These are phyloP conservation scores for Aspergillus sp. DNA, from an alignment of 2,329 filamentous ascomycete genomes.

Conservation along the genomic window DNA sequence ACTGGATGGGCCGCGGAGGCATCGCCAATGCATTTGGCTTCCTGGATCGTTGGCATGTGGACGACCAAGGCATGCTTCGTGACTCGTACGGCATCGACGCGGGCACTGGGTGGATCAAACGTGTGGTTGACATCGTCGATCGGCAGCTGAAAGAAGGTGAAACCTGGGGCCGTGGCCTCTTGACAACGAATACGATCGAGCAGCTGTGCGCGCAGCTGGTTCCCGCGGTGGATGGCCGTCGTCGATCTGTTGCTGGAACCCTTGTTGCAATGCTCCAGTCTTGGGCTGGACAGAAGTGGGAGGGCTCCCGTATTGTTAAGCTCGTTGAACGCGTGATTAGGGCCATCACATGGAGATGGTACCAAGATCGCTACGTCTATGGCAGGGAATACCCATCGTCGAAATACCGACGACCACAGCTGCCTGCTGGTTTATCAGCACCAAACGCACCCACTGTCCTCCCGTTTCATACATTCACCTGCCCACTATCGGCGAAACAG, in stretches of 20 bases:
- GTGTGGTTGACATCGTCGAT: conserved; percentile 85
- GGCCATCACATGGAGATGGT: conserved; percentile 79
- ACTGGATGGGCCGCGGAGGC: conserved; percentile 88
- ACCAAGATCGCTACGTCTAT: conserved; percentile 73
- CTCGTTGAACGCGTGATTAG: conserved; percentile 82
- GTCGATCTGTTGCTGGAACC: conserved; percentile 26
- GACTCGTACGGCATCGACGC: conserved; percentile 66
- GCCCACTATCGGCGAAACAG: conserved; percentile 84
- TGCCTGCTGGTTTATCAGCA: conserved; percentile 71
- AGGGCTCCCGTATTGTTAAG: conserved; percentile 80
- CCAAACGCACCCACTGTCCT: conserved; percentile 91
- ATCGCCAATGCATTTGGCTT: conserved; percentile 71
- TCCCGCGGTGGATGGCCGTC: conserved; percentile 30
- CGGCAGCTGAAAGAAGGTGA: conserved; percentile 86
- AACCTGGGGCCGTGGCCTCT: conserved; percentile 73
- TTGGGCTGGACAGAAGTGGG: conserved; percentile 78
- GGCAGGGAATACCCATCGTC: conserved; percentile 56
- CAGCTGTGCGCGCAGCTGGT: conserved; percentile 52
- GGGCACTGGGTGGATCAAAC: conserved; percentile 78
- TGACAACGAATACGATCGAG: conserved; percentile 58
- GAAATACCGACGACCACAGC: conserved; percentile 69
- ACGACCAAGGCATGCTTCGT: conserved; percentile 76
- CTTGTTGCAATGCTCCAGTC: conserved; percentile 42
- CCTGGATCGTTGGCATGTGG: conserved; percentile 90
- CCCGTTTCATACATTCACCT: conserved; percentile 97